Evolutionary conservation across 2,329 filamentous ascomycete genomes (phyloP).

Genomic region (Graphilbum fragrans): DNA sequence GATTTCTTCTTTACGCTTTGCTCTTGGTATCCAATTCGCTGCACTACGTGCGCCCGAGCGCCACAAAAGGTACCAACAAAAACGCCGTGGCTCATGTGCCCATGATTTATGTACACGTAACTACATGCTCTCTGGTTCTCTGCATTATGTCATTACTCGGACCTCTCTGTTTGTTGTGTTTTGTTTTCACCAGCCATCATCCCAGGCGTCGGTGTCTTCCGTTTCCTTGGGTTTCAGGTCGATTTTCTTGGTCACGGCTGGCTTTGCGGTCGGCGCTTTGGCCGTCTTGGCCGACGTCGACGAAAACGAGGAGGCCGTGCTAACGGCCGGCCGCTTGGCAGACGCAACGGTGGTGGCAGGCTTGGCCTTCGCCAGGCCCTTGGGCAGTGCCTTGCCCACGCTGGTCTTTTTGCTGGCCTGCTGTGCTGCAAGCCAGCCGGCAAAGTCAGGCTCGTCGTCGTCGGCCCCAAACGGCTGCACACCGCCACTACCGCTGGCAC

Average conservation of each 20-base stretch:
- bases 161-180: no score
- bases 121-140: no score
- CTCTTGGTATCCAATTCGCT: no score
- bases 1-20: no score
- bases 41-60: no score
- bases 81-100: no score
- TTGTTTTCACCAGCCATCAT: constrained; percentile 50
- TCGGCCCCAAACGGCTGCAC: constrained; percentile 56
- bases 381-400: constrained; percentile 57
- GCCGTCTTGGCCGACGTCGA: constrained; percentile 18
- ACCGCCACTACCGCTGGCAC: constrained; percentile 10
- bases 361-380: constrained; percentile 69
- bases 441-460: constrained; percentile 85
- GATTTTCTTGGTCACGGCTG: constrained; percentile 42
- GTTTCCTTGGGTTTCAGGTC: constrained; percentile 52
- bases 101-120: no score
- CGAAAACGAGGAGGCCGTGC: background rate
- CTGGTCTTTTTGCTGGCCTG: constrained; percentile 54
- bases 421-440: constrained; percentile 81
- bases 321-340: background rate
- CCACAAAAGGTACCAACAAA: no score
- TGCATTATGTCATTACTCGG: no score
- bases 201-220: constrained; percentile 51
- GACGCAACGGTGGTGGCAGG: background rate
- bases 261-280: constrained; percentile 17